These are phyloP conservation scores for Trichosporon ovoides DNA, from an alignment of 1,284 basidiomycete species.

Conservation along the genomic window DNA sequence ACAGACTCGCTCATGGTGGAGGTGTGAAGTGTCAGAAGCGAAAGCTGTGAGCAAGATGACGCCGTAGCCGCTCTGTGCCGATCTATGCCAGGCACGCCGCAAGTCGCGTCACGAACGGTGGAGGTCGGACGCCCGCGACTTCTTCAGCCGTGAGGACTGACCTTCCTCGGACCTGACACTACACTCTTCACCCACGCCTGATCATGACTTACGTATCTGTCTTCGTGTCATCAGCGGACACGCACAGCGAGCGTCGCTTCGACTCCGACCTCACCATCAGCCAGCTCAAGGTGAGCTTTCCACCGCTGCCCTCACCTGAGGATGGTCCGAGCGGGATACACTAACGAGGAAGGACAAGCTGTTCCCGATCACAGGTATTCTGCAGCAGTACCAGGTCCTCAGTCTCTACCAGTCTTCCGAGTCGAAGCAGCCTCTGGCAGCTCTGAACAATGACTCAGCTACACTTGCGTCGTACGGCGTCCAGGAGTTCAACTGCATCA, in stretches of 20 bases:
- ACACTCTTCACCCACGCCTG: not conserved
- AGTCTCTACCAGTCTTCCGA: constrained; percentile 60
- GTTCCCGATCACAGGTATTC: constrained; percentile 85
- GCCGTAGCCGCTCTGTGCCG: not conserved
- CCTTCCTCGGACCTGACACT: not conserved
- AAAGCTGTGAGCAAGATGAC: too few relatives aligned
- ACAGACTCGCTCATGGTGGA: constrained; percentile 20
- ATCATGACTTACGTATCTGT: constrained; percentile 53
- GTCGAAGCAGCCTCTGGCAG: constrained; percentile 51
- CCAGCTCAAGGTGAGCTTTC: constrained; percentile 74
- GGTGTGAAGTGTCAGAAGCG: too few relatives aligned
- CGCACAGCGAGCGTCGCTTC: constrained; percentile 75
- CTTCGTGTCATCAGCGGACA: constrained; percentile 78
- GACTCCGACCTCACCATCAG: constrained; percentile 66
- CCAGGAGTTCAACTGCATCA: constrained; percentile 53
- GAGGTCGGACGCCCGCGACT: not conserved
- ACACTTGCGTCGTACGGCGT: constrained; percentile 69
- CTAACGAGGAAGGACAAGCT: constrained; percentile 62
- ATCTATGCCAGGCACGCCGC: too few relatives aligned
- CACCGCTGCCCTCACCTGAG: constrained; percentile 8
- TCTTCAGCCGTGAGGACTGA: not conserved
- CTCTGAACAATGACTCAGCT: constrained; percentile 61
- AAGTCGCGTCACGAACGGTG: constrained; percentile 2
- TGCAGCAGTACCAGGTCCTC: constrained; percentile 64
- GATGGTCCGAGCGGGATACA: not conserved